Evolutionary conservation across 495 filamentous ascomycete species (phyloP), one percentile per base, ranked within the genome.

Genomic region (Penicillium arizonense): DNA sequence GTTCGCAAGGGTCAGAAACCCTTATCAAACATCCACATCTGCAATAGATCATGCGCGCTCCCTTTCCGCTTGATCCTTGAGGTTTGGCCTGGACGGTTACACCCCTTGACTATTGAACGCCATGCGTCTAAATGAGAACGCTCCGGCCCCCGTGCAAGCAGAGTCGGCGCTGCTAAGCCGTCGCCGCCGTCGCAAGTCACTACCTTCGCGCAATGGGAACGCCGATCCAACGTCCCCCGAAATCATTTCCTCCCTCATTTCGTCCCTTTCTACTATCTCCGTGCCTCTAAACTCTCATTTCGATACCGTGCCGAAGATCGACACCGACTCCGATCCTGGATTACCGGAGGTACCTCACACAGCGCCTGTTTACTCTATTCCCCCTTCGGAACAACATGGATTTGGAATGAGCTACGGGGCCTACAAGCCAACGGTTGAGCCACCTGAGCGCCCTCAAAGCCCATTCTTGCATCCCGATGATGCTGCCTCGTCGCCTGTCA

Each of bases 221-320:
- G 55, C 68, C 11, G 71, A 76, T 51, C 82, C 90, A 40, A 86
- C 89, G 2, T 94, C 91, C 12, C 90, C 94, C 23, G 91, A 96
- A 69, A 88, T 98, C 43, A 97, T 98, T 55, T 92, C 89, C 44
- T 91, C 88, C 35, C 78, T 98, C 45, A 96, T 98, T 68, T 92
- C 91, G 45, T 94, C 91, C 4, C 82, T 98, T 14, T 91, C 90
- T 16, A 83, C 86, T 64, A 95, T 97, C 56, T 91, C 90, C 0
- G 77, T 82, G 42, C 87, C 90, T 20, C 78, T 87, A 53, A 85
- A 81, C 61, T 78, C 81, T 36, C 85, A 88, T 68, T 91, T 92
- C 63, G 89, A 93, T 44, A 79, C 72, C 62, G 58, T 83, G 13
- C 79, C 81, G 48, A 68, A 65, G 40, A 77, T 77, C 52, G 73